Evolutionary conservation across 352 stramenopile species (phyloP), one percentile per base, ranked within the genome.

Genomic region (Globisporangium paroecandrum): DNA sequence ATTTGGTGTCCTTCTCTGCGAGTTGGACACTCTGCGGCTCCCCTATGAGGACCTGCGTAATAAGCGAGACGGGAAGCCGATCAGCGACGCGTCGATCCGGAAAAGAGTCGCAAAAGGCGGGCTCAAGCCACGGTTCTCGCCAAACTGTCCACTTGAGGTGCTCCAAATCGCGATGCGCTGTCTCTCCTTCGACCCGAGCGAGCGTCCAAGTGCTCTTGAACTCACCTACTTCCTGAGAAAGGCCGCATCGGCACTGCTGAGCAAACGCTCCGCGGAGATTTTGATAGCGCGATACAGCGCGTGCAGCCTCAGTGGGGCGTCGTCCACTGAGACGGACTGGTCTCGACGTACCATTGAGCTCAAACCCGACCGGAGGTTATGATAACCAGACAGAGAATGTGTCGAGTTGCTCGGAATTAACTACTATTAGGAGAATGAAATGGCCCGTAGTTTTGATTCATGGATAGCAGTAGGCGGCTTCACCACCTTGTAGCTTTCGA

Each of bases 301-400:
- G 12, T 53, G 29, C 0, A 56, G 34, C 1, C 32, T 36, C 4
- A 74, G 69, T 7, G 66, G 58, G 27, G 58, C 57, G 1, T 77
- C 70, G 9, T 77, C 70, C 10, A 58, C 71, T 3, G 70, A 70
- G 7, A 69, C 56, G 2, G 65, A 76, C 51, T 69, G 62, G 64
- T 77, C 71, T 7, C 69, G 73, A 54, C 66, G 65, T 18, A 75
- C 69, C n/a, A 75, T 81, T 58, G 69, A 78, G 61, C 68, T 77
- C 29, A 74, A 74, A 20, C 57, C 60, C 7, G 64, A 68, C 34
- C 43, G 53, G 27, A 60, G 55, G 4, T 46, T 63, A 0, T 76
- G 55, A 51, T 20, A 67, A 6, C 38, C n/a, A 32, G 10, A 25
- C 3, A 36, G 4, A 5, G n/a, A 49, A 3, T 9, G 15, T 49